Evolutionary conservation across 371 early-diverging fungal species (phyloP).

Genomic region (Lichtheimia ramosa): DNA sequence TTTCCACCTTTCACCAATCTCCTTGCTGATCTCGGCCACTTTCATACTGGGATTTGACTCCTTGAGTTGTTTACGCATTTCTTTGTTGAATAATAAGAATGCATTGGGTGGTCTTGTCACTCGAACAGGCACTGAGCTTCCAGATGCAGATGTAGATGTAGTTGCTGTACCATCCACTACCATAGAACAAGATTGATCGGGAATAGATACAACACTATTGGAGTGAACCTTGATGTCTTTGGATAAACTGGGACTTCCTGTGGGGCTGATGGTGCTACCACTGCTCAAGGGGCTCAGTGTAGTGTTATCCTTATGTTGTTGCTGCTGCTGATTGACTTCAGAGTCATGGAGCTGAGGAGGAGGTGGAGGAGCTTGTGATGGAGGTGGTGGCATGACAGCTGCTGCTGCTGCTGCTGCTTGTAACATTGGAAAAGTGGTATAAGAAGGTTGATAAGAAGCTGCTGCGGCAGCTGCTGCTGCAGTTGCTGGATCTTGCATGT

Average conservation of each 20-base stretch:
- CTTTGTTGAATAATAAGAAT: constrained; percentile 65
- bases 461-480: constrained; percentile 1
- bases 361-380: constrained; percentile 6
- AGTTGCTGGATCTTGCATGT: constrained; percentile 8
- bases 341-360: constrained; percentile 25
- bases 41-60: constrained; percentile 66
- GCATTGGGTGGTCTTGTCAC: constrained; percentile 71
- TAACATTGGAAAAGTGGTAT: constrained; percentile 29
- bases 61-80: constrained; percentile 62
- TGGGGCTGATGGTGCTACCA: background rate
- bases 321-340: background rate
- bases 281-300: too few relatives aligned
- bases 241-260: background rate
- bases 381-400: too few relatives aligned
- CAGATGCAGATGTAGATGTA: background rate
- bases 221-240: too few relatives aligned
- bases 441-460: constrained; percentile 10
- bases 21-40: constrained; percentile 65
- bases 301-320: too few relatives aligned
- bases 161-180: background rate
- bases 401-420: constrained; percentile 5
- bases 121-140: constrained; percentile 26
- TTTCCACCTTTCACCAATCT: constrained; percentile 63
- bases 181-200: too few relatives aligned
- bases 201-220: too few relatives aligned